Conservation (phyloP, 768 basidiomycete species). For the Termitomyces sp. region DNA sequence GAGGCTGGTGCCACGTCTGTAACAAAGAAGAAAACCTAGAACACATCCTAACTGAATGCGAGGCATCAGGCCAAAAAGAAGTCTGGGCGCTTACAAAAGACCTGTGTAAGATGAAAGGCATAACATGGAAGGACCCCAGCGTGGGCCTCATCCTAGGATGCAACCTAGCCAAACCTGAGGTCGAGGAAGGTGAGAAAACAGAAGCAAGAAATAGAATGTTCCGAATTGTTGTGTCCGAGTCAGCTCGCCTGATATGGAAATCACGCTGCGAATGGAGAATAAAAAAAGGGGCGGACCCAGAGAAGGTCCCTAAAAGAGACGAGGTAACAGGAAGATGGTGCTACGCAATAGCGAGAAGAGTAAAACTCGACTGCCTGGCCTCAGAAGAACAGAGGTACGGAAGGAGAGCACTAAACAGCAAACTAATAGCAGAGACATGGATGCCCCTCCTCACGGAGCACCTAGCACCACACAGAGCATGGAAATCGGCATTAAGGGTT, state of each 20-base stretch:
- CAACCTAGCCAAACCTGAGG: too few species aligned
- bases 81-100: too few species aligned
- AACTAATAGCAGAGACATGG: neutral
- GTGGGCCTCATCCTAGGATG: too few species aligned
- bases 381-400: neutral
- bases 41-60: too few species aligned
- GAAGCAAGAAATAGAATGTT: too few species aligned
- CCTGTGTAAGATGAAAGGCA: too few species aligned
- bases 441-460: neutral
- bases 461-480: neutral
- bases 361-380: neutral
- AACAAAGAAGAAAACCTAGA: neutral
- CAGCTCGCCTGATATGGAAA: neutral
- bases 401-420: neutral
- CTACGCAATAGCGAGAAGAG: neutral
- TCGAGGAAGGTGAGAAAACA: too few species aligned
- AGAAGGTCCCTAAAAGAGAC: fast-evolving
- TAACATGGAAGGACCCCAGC: too few species aligned
- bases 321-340: neutral
- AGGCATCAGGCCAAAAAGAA: too few species aligned
- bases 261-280: neutral
- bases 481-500: neutral
- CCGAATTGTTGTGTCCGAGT: neutral
- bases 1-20: neutral
- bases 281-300: neutral